Percentiles rank a stretch among this genome's conserved stretches.
Conservation (phyloP, 2,329 filamentous ascomycete genomes). For the Monosporascus sp. region DNA sequence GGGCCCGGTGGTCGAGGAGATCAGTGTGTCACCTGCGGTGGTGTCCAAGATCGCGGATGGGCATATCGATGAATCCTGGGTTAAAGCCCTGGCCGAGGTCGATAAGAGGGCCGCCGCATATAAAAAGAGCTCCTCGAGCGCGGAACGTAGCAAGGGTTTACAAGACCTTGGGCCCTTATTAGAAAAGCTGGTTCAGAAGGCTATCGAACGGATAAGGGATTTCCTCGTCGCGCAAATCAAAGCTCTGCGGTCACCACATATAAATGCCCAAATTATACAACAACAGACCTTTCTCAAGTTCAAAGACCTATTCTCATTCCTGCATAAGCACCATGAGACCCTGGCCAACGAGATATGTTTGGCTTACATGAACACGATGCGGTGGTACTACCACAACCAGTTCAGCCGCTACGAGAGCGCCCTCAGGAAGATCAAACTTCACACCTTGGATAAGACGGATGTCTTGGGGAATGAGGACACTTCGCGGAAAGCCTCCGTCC, state of each 20-base stretch:
- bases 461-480: conserved; percentile 74
- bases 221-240: conserved; percentile 94
- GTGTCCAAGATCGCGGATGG: conserved; percentile 85
- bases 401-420: conserved; percentile 84
- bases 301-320: conserved; percentile 81
- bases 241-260: conserved; percentile 85
- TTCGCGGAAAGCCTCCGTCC: conserved; percentile 56
- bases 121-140: conserved; percentile 58
- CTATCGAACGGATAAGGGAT: conserved; percentile 89
- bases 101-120: conserved; percentile 68
- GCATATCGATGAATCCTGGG: conserved; percentile 83
- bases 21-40: conserved; percentile 78
- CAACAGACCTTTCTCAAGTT: conserved; percentile 86
- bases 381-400: conserved; percentile 93
- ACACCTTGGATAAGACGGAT: conserved; percentile 77
- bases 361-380: conserved; percentile 97
- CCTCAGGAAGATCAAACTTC: conserved; percentile 77
- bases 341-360: conserved; percentile 85
- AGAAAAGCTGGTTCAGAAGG: conserved; percentile 80
- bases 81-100: conserved; percentile 75
- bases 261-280: conserved; percentile 95
- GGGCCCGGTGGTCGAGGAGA: conserved; percentile 83
- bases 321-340: conserved; percentile 74
- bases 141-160: conserved; percentile 65
- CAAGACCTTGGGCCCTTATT: conserved; percentile 81